Conservation (phyloP, 2,329 filamentous ascomycete genomes). For the Helotiales sp. region DNA sequence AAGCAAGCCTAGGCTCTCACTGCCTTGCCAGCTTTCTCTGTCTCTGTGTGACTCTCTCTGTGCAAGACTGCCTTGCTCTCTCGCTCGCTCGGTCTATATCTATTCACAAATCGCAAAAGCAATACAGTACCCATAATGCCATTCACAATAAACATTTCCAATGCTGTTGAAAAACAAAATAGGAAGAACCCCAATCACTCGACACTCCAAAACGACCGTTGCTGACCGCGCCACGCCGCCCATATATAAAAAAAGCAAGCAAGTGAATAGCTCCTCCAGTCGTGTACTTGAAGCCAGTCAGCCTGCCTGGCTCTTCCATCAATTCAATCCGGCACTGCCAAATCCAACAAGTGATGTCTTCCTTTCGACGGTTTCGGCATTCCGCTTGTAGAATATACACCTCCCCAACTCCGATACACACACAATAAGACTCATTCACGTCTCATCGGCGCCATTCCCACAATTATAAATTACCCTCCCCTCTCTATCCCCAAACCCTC, state of each 20-base stretch:
- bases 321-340: conserved; percentile 1
- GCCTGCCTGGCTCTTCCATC: neutral
- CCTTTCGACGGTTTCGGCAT: neutral
- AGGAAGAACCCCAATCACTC: neutral
- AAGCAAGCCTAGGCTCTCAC: neutral
- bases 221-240: neutral
- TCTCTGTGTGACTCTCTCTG: neutral
- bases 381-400: conserved; percentile 1
- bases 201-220: conserved; percentile 7
- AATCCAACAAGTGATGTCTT: neutral
- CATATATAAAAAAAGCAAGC: conserved; percentile 11
- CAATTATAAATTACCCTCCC: neutral
- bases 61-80: neutral
- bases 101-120: neutral
- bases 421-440: too few species aligned
- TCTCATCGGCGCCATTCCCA: neutral
- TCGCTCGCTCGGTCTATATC: neutral
- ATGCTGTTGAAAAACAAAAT: neutral
- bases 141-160: neutral
- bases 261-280: neutral
- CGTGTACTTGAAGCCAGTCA: neutral
- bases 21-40: neutral
- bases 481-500: neutral
- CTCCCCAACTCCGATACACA: neutral
- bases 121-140: neutral